Evolutionary conservation across 371 early-diverging fungal species (phyloP).

Genomic region (Entomophthora muscae): DNA sequence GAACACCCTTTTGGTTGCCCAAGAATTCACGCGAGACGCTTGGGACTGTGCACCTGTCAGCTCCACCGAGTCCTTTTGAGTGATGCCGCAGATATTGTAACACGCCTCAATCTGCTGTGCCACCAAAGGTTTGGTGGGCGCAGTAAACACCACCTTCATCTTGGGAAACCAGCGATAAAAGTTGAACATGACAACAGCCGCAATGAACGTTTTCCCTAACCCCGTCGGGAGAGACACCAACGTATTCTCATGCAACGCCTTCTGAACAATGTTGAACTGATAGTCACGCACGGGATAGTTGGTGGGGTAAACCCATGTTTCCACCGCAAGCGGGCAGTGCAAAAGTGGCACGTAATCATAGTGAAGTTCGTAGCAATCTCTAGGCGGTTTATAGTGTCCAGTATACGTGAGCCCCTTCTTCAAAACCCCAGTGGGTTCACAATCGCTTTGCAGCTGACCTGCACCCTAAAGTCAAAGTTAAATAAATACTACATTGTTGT

Average conservation of each 20-base stretch:
- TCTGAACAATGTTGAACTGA: slow-evolving; percentile 69
- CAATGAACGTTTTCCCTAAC: slow-evolving; percentile 90
- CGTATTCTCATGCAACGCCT: slow-evolving; percentile 65
- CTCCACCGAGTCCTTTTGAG: slow-evolving; percentile 43
- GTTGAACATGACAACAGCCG: slow-evolving; percentile 90
- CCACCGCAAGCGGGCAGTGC: slow-evolving; percentile 18
- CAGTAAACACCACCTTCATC: slow-evolving; percentile 77
- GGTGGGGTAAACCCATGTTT: slow-evolving; percentile 65
- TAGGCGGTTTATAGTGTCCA: background rate
- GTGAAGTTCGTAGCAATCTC: background rate
- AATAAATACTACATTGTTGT: too few relatives aligned
- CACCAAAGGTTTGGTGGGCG: slow-evolving; percentile 82
- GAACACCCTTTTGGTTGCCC: slow-evolving; percentile 48
- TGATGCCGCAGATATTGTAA: slow-evolving; percentile 45
- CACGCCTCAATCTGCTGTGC: slow-evolving; percentile 82
- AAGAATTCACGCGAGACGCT: slow-evolving; percentile 26
- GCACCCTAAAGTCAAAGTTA: too few relatives aligned
- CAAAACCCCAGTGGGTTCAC: too few relatives aligned
- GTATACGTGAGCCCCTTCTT: too few relatives aligned
- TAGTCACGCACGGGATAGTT: slow-evolving; percentile 68
- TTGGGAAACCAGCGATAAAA: slow-evolving; percentile 88
- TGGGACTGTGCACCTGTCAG: slow-evolving; percentile 53
- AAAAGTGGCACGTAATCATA: background rate
- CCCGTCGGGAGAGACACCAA: slow-evolving; percentile 81
- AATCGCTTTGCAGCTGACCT: too few relatives aligned